These are phyloP conservation scores for Salvia sclarea DNA, from an alignment of 305 asterid genomes.

Conservation along the genomic window DNA sequence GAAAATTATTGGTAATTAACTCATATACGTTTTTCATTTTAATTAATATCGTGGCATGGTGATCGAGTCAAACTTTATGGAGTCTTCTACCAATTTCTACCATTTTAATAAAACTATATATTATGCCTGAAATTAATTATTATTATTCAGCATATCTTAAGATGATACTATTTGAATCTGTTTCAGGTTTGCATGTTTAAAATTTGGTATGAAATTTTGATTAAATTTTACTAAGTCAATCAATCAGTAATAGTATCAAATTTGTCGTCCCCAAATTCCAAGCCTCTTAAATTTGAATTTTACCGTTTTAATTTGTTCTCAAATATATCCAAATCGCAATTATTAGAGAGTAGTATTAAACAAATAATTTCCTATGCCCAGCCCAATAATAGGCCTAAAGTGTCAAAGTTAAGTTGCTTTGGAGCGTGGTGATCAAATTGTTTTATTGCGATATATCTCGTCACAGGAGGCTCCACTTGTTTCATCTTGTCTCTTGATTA, in stretches of 20 bases:
- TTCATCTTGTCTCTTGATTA: conserved; percentile 10
- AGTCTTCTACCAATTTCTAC: too few species aligned
- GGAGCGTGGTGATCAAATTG: conserved; percentile 33
- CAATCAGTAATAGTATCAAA: background rate
- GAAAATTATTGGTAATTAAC: conserved; percentile 48
- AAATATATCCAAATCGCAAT: conserved; percentile 30
- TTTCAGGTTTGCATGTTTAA: background rate
- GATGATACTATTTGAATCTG: background rate
- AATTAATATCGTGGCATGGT: conserved; percentile 10
- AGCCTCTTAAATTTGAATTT: conserved; percentile 7
- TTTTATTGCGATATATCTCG: conserved; percentile 11
- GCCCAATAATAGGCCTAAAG: conserved; percentile 24
- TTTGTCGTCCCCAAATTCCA: conserved; percentile 10
- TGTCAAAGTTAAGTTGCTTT: conserved; percentile 31
- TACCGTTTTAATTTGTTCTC: background rate
- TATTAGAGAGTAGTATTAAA: conserved; percentile 27
- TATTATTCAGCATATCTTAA: background rate
- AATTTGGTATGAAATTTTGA: background rate
- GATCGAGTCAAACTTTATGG: too few species aligned
- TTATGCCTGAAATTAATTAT: background rate
- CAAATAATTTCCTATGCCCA: conserved; percentile 22
- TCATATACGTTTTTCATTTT: conserved; percentile 10
- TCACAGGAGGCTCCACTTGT: conserved; percentile 30
- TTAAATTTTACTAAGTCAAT: background rate
- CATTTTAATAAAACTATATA: too few species aligned